Conservation (phyloP, 306 rosid species). For the Medicago lupulina region DNA sequence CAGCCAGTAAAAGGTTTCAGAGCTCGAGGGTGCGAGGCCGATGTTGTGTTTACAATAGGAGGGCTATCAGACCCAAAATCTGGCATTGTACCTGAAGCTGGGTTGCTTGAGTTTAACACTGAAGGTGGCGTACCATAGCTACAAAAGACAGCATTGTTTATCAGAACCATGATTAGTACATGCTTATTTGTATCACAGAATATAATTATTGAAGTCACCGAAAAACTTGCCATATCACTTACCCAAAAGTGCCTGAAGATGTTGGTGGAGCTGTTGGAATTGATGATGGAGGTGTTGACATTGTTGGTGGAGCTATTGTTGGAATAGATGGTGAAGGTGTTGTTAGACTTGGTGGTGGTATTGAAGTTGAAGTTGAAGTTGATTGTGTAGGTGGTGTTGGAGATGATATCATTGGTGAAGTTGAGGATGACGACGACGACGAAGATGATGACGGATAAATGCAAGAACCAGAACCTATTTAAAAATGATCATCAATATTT, state of each 20-base stretch:
- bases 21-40: slow-evolving; percentile 48
- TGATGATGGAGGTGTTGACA: slow-evolving; percentile 35
- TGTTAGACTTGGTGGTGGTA: slow-evolving; percentile 43
- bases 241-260: slow-evolving; percentile 60
- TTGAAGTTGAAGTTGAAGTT: slow-evolving; percentile 21
- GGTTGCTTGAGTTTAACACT: slow-evolving; percentile 67
- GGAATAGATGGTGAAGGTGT: slow-evolving; percentile 34
- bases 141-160: slow-evolving; percentile 42
- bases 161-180: slow-evolving; percentile 36
- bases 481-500: slow-evolving; percentile 23
- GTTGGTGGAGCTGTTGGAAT: slow-evolving; percentile 40
- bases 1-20: slow-evolving; percentile 53
- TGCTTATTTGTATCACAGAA: neutral
- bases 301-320: slow-evolving; percentile 41
- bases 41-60: slow-evolving; percentile 57
- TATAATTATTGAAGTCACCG: neutral
- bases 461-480: slow-evolving; percentile 76
- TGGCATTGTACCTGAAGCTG: slow-evolving; percentile 62
- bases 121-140: slow-evolving; percentile 76
- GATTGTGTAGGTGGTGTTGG: slow-evolving; percentile 51
- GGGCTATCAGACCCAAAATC: slow-evolving; percentile 57
- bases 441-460: slow-evolving; percentile 58
- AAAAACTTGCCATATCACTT: slow-evolving; percentile 25
- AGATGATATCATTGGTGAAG: slow-evolving; percentile 43
- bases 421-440: slow-evolving; percentile 26